These are phyloP conservation scores for Aureobasidium zeae DNA, from an alignment of 2,329 filamentous ascomycete species.

Conservation along the genomic window DNA sequence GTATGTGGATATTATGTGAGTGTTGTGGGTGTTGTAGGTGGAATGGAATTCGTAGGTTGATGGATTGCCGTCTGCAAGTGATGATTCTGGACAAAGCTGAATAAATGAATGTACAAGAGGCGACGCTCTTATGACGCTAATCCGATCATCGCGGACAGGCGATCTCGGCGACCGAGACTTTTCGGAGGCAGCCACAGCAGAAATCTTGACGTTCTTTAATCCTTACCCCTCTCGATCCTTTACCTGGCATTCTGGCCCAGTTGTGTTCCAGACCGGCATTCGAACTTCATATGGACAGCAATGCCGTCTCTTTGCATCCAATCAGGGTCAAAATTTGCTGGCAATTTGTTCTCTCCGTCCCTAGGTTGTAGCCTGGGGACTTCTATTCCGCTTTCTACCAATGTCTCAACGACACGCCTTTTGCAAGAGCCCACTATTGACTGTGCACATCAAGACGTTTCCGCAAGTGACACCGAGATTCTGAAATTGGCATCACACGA, in stretches of 20 bases:
- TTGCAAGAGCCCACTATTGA: too few relatives aligned
- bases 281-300: background rate
- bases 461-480: too few relatives aligned
- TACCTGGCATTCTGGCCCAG: background rate
- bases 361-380: too few relatives aligned
- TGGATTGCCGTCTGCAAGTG: conserved; percentile 1
- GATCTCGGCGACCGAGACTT: conserved; percentile 12
- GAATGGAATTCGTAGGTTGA: background rate
- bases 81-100: conserved; percentile 8
- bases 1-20: conserved; percentile 3
- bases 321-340: conserved; percentile 3
- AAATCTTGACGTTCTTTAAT: background rate
- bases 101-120: too few relatives aligned
- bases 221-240: background rate
- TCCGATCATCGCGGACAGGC: conserved; percentile 12
- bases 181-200: background rate
- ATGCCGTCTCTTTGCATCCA: background rate
- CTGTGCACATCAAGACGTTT: too few relatives aligned
- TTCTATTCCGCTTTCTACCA: too few relatives aligned
- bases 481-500: too few relatives aligned
- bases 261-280: background rate
- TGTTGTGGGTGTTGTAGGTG: background rate
- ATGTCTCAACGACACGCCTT: too few relatives aligned
- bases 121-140: conserved; percentile 15
- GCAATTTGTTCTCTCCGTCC: conserved; percentile 7